Conservation (phyloP, 2,329 filamentous ascomycete species). For the Fusarium begoniae region DNA sequence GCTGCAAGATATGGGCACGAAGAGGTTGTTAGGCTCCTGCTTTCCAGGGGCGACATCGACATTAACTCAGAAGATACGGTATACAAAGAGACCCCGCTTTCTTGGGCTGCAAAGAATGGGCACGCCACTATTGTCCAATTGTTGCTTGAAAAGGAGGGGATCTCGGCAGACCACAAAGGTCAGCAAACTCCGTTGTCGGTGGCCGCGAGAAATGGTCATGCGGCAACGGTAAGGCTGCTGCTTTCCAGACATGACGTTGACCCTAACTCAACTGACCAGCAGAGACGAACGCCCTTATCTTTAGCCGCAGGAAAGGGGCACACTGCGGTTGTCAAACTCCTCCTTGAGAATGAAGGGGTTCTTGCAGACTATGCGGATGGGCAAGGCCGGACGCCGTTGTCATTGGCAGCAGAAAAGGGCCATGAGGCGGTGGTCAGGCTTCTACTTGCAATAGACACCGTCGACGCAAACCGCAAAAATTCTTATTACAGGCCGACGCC, state of each 20-base stretch:
- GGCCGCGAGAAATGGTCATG: too few species aligned
- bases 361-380: rapidly evolving
- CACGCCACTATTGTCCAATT: too few species aligned
- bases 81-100: not conserved
- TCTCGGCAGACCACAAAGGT: too few species aligned
- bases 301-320: not conserved
- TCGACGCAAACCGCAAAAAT: rapidly evolving
- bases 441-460: rapidly evolving
- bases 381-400: rapidly evolving
- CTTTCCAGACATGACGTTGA: not conserved
- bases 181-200: too few species aligned
- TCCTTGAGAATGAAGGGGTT: not conserved
- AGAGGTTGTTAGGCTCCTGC: rapidly evolving
- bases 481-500: rapidly evolving
- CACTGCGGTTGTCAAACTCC: not conserved
- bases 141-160: too few species aligned
- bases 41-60: not conserved
- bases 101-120: not conserved
- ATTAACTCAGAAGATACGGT: too few species aligned
- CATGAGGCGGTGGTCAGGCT: not conserved
- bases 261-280: not conserved
- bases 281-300: not conserved
- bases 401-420: not conserved
- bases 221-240: not conserved
- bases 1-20: not conserved